Percentiles rank a stretch among this genome's conserved stretches.
phyloP scores from a whole-genome alignment of 2,329 filamentous ascomycete species.

The Paecilomyces variotii region DNA sequence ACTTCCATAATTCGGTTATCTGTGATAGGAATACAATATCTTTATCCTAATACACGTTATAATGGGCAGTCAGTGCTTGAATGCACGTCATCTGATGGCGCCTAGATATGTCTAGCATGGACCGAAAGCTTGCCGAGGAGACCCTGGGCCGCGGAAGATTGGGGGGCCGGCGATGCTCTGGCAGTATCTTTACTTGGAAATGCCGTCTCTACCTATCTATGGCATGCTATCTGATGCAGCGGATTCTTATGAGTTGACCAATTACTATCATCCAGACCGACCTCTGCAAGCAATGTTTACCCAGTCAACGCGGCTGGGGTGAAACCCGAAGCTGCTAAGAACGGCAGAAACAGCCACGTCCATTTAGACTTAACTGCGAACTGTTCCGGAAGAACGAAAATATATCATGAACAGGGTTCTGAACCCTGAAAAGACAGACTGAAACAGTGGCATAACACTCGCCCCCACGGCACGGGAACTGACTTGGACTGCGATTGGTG shows the following conservation, averaged over 20 bases:
- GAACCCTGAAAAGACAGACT: neutral
- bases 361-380: neutral
- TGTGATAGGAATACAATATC: too few species aligned
- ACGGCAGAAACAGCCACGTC: neutral
- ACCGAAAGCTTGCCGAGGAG: neutral
- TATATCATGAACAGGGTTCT: neutral
- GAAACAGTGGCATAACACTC: neutral
- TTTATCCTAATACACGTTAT: too few species aligned
- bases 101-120: neutral
- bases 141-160: neutral
- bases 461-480: neutral
- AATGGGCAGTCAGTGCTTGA: neutral
- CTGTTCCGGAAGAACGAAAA: neutral
- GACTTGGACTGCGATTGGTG: neutral
- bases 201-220: too few species aligned
- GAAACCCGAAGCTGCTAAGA: neutral
- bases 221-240: neutral
- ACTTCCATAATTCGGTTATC: too few species aligned
- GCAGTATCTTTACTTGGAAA: too few species aligned
- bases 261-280: neutral
- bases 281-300: neutral
- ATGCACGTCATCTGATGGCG: neutral
- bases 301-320: neutral
- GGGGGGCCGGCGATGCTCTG: neutral
- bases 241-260: neutral